Evolutionary conservation across 257 asterid species (phyloP), one percentile per base, ranked within the genome.

Genomic region (Ajuga chamaepitys): DNA sequence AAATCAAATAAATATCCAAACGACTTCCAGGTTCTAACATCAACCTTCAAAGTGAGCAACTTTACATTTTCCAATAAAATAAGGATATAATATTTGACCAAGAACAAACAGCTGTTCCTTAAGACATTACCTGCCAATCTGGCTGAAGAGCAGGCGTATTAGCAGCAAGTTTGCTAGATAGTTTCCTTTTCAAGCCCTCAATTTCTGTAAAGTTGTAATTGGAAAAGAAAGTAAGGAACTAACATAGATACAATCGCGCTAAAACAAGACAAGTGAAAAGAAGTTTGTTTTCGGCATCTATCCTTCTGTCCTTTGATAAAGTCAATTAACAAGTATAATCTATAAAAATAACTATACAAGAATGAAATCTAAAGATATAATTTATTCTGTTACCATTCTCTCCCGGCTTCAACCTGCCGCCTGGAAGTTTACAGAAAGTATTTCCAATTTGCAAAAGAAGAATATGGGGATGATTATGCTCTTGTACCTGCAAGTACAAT

Each of bases 401-500:
- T 73, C 99, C 99, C 37, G 96, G 97, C 80, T 94, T 94, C 79
- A 94, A 74, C 52, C 97, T 88, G 54, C 99, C 99, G n/a, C 99
- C 99, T 35, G 99, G 99, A 72, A 94, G 97, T 75, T 94, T 94
- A 83, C 95, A 90, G 77, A 94, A 94, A 12, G 99, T 94, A 63
- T 94, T 90, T 37, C 97, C 99, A 58, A 94, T 94, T 90, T 94
- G 97, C 85, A 94, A 73, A 28, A 94, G 97, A 57, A 94, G 96
- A 71, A 94, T 88, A 70, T 94, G 99, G 16, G 99, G 99, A 77
- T 90, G 97, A 76, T 94, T 94, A 67, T 94, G 99, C 79, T 94
- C 99, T 69, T 94, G 99, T 18, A 94, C 96, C 99, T 94, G 85
- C 50, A 62, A 22, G 60, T 59, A 40, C 42, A 51, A 10, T n/a